Conservation (phyloP, 192 early-diverging fungal species). For the Rhizophagus prolifer region DNA sequence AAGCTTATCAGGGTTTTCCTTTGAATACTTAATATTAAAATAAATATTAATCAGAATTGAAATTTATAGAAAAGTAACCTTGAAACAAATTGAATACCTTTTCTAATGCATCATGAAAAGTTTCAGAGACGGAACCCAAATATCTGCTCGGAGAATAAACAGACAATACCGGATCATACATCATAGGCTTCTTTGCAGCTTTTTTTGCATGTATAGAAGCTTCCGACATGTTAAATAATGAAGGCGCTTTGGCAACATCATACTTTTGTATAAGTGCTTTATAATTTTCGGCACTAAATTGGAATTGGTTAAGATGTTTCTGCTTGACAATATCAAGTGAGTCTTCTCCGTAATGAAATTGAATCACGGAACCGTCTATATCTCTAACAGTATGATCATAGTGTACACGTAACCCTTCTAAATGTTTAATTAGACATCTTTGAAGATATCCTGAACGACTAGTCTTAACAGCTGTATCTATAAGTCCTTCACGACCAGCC, state of each 20-base stretch:
- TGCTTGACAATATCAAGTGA: slow-evolving; percentile 94
- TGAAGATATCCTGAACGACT: slow-evolving; percentile 98
- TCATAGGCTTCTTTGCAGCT: slow-evolving; percentile 66
- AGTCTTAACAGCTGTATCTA: slow-evolving; percentile 99
- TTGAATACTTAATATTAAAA: slow-evolving; percentile 49
- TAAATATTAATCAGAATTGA: not conserved
- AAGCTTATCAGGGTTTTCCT: slow-evolving; percentile 73
- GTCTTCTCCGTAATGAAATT: slow-evolving; percentile 99
- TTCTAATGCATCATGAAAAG: slow-evolving; percentile 72
- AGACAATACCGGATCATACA: slow-evolving; percentile 79
- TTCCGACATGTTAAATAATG: slow-evolving; percentile 67
- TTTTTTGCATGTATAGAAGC: slow-evolving; percentile 78
- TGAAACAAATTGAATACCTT: slow-evolving; percentile 17
- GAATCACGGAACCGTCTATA: slow-evolving; percentile 88
- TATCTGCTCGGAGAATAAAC: slow-evolving; percentile 77
- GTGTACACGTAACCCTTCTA: slow-evolving; percentile 92
- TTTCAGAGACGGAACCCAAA: slow-evolving; percentile 88
- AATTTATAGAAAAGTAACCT: slow-evolving; percentile 27
- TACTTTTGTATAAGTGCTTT: slow-evolving; percentile 77
- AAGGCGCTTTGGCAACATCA: slow-evolving; percentile 64
- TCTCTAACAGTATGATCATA: slow-evolving; percentile 99
- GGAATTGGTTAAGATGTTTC: slow-evolving; percentile 86
- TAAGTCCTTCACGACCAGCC: slow-evolving; percentile 99
- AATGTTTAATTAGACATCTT: slow-evolving; percentile 98
- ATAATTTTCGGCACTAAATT: slow-evolving; percentile 93